These are phyloP conservation scores for Epipyxis sp. DNA, from an alignment of 108 stramenopile species.

Conservation along the genomic window DNA sequence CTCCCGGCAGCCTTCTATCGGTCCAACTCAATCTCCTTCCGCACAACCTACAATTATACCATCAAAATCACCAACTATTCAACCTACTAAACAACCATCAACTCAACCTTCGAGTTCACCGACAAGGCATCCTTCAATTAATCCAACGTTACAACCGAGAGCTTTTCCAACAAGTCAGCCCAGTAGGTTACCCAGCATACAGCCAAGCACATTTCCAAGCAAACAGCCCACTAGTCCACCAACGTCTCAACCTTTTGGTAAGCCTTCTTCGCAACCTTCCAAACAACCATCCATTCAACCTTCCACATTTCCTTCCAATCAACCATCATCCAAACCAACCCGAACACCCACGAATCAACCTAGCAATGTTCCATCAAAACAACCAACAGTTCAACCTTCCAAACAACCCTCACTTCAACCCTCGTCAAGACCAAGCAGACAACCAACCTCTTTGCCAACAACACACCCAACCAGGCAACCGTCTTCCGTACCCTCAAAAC, in stretches of 20 bases:
- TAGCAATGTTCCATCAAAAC: not conserved
- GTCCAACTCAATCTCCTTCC: no score
- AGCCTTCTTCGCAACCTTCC: not conserved
- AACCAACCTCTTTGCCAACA: constrained; percentile 8
- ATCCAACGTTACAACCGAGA: no score
- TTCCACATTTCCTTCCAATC: not conserved
- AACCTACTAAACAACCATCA: no score
- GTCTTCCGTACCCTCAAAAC: not conserved
- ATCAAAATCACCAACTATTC: no score
- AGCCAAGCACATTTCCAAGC: no score
- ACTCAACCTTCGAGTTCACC: no score
- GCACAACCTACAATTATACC: no score
- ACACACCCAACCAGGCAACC: constrained; percentile 17
- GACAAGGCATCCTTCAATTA: no score
- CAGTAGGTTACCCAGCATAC: no score
- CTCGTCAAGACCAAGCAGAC: constrained; percentile 2
- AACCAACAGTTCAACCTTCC: not conserved
- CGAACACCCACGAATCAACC: not conserved
- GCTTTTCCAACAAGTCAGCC: no score
- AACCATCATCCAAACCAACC: not conserved
- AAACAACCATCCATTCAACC: not conserved
- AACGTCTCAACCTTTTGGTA: not conserved
- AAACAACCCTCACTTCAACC: not conserved
- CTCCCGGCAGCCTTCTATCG: no score
- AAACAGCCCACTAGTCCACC: not conserved